phyloP scores from a whole-genome alignment of 2,329 filamentous ascomycete species.

The Verticillium zaregamsianum region DNA sequence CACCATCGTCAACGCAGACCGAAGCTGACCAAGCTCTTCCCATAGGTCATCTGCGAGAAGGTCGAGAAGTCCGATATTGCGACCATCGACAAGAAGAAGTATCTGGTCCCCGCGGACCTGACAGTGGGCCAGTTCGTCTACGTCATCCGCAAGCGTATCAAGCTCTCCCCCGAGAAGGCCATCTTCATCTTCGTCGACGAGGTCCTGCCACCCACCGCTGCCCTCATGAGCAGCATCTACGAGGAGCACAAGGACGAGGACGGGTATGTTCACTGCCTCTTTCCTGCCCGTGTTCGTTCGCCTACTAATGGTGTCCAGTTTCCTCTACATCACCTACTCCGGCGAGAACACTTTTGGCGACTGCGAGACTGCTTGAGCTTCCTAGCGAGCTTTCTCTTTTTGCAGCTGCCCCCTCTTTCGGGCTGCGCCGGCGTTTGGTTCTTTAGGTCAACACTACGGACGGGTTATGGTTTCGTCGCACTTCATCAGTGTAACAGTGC shows the following conservation, averaged over 20 bases:
- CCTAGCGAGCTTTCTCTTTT: not conserved
- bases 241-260: conserved; percentile 94
- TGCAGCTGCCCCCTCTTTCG: not conserved
- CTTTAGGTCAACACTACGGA: not conserved
- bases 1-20: not conserved
- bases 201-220: conserved; percentile 91
- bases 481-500: not conserved
- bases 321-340: conserved; percentile 99
- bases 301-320: conserved; percentile 43
- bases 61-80: conserved; percentile 99
- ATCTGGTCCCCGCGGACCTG: conserved; percentile 93
- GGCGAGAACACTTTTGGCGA: conserved; percentile 97
- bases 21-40: conserved; percentile 4
- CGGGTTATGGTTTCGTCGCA: not conserved
- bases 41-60: conserved; percentile 97
- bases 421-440: not conserved
- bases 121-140: conserved; percentile 99
- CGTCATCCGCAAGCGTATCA: conserved; percentile 99
- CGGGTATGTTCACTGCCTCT: conserved; percentile 41
- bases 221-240: conserved; percentile 99
- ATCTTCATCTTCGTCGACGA: conserved; percentile 99
- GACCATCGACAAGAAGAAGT: conserved; percentile 99
- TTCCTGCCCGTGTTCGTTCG: not conserved
- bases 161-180: conserved; percentile 98
- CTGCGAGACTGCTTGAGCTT: conserved; percentile 33